Percentiles rank a stretch among this genome's conserved stretches.
phyloP scores from a whole-genome alignment of 345 rosid species.

The Raphanus sativus region DNA sequence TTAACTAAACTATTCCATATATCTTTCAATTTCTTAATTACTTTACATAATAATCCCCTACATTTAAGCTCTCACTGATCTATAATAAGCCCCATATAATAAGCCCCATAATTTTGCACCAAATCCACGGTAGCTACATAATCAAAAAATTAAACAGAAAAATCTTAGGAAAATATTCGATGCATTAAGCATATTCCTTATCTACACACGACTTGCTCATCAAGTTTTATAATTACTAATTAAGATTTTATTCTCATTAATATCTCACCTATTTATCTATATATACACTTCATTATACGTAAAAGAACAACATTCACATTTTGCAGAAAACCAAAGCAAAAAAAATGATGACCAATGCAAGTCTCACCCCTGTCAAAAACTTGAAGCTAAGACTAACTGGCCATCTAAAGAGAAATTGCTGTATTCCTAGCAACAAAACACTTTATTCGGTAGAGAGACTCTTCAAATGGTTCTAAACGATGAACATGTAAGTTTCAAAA shows the following conservation, averaged over 20 bases:
- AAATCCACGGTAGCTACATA: neutral
- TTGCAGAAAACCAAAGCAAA: too few relatives aligned
- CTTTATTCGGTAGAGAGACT: too few relatives aligned
- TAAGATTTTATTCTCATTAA: neutral
- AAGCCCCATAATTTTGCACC: too few relatives aligned
- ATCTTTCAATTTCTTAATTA: too few relatives aligned
- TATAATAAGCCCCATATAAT: too few relatives aligned
- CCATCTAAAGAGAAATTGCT: too few relatives aligned
- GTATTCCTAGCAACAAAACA: too few relatives aligned
- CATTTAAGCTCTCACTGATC: neutral
- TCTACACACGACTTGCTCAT: neutral
- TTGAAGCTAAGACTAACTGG: too few relatives aligned
- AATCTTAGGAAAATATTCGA: neutral
- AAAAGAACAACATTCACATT: neutral
- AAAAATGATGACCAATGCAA: neutral
- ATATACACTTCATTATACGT: neutral
- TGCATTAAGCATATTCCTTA: neutral
- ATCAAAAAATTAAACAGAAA: too few relatives aligned
- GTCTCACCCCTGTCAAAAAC: neutral
- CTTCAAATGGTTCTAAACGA: too few relatives aligned
- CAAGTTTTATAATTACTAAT: neutral
- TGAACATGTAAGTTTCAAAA: too few relatives aligned
- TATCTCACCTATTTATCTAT: neutral
- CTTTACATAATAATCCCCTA: neutral
- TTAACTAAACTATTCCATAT: neutral